Conservation (phyloP, 73 alveolate species). For the Symbiodinium natans region DNA sequence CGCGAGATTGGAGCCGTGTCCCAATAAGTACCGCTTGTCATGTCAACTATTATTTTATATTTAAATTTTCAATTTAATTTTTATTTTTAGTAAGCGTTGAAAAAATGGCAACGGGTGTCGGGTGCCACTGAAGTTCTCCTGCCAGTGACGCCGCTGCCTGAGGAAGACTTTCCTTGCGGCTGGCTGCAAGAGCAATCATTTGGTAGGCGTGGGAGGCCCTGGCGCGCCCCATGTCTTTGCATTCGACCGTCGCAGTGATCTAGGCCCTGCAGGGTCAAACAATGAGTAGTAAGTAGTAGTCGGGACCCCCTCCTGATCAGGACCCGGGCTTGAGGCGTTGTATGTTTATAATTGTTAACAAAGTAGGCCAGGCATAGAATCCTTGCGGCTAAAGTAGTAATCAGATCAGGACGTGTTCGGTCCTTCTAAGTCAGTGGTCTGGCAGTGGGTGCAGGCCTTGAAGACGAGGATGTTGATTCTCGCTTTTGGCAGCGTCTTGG, state of each 20-base stretch:
- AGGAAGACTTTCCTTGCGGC: neutral
- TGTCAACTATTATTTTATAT: neutral
- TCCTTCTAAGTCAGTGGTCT: neutral
- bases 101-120: too few relatives aligned
- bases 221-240: constrained; percentile 40
- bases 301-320: neutral
- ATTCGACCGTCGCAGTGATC: neutral
- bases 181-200: constrained; percentile 12
- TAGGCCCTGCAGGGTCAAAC: neutral
- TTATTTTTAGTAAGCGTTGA: too few relatives aligned
- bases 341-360: too few relatives aligned
- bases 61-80: neutral
- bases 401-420: too few relatives aligned
- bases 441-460: neutral
- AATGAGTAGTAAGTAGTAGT: neutral
- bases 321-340: neutral
- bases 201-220: constrained; percentile 34
- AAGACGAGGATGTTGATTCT: neutral
- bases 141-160: neutral
- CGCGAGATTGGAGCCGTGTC: neutral
- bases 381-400: too few relatives aligned
- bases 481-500: neutral
- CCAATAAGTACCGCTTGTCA: neutral
- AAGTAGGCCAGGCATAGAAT: too few relatives aligned
- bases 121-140: too few relatives aligned